These are phyloP conservation scores for Chrysopogon serrulatus DNA, from an alignment of 176 grass and related monocot genomes.

Conservation along the genomic window DNA sequence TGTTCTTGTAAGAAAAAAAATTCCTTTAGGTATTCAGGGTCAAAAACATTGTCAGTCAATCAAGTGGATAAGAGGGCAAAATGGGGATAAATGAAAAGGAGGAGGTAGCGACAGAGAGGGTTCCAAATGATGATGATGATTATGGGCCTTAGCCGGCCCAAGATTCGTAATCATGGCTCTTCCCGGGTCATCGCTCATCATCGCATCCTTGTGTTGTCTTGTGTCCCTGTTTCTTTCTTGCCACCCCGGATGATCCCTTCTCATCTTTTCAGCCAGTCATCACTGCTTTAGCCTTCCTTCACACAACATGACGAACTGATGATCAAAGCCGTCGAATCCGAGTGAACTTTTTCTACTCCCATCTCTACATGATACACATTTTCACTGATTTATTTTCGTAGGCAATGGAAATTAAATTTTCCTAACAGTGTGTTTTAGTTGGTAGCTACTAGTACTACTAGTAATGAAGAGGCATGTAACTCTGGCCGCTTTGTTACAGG, in stretches of 20 bases:
- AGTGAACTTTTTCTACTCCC: background rate
- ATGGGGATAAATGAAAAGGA: background rate
- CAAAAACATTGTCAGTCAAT: background rate
- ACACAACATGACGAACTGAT: background rate
- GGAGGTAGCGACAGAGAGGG: background rate
- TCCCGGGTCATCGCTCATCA: conserved; percentile 34
- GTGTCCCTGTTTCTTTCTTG: background rate
- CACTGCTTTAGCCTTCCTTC: background rate
- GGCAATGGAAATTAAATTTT: background rate
- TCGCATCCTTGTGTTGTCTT: background rate
- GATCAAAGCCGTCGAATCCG: background rate
- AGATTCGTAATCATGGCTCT: conserved; percentile 86
- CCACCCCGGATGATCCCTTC: background rate
- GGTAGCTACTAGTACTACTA: too few species aligned
- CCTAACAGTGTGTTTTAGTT: background rate
- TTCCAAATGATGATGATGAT: conserved; percentile 38
- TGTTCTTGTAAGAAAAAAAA: background rate
- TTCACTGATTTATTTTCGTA: background rate
- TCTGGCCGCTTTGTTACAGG: background rate
- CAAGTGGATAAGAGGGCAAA: background rate
- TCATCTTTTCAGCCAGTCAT: background rate
- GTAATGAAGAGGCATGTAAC: background rate
- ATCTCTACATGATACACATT: background rate
- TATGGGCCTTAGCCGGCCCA: conserved; percentile 73
- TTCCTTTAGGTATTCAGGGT: background rate